phyloP scores from a whole-genome alignment of 257 asterid species.

The Paulownia fortunei region DNA sequence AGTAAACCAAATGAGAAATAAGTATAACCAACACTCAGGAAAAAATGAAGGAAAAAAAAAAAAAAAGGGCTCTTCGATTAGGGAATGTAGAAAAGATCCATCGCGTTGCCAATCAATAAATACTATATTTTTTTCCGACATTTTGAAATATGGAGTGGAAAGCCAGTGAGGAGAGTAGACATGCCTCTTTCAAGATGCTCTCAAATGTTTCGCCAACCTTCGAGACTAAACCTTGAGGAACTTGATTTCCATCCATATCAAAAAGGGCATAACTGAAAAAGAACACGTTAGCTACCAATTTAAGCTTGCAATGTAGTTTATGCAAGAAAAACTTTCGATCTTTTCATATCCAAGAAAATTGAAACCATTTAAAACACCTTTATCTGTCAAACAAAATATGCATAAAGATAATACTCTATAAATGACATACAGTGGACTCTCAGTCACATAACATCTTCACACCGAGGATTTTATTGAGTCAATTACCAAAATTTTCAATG shows the following conservation, averaged over 20 bases:
- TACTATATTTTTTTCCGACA: neutral
- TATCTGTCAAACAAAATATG: neutral
- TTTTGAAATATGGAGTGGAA: neutral
- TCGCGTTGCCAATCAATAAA: conserved; percentile 7
- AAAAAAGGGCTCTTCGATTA: neutral
- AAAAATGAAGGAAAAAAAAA: neutral
- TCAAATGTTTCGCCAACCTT: conserved; percentile 90
- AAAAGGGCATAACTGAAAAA: conserved; percentile 88
- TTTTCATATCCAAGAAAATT: neutral
- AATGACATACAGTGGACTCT: neutral
- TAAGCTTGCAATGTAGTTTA: neutral
- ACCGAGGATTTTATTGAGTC: neutral
- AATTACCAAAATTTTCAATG: neutral
- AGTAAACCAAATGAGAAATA: conserved; percentile 15
- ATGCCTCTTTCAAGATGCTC: conserved; percentile 84
- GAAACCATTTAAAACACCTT: neutral
- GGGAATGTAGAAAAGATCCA: neutral
- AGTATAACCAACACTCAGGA: conserved; percentile 5
- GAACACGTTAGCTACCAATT: neutral
- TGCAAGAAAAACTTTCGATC: neutral
- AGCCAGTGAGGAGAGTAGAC: neutral
- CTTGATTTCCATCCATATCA: conserved; percentile 91
- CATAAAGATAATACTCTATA: neutral
- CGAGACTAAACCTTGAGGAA: conserved; percentile 85
- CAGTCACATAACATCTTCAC: neutral